phyloP scores from a whole-genome alignment of 176 grass and related monocot species.

The Melocanna baccifera region DNA sequence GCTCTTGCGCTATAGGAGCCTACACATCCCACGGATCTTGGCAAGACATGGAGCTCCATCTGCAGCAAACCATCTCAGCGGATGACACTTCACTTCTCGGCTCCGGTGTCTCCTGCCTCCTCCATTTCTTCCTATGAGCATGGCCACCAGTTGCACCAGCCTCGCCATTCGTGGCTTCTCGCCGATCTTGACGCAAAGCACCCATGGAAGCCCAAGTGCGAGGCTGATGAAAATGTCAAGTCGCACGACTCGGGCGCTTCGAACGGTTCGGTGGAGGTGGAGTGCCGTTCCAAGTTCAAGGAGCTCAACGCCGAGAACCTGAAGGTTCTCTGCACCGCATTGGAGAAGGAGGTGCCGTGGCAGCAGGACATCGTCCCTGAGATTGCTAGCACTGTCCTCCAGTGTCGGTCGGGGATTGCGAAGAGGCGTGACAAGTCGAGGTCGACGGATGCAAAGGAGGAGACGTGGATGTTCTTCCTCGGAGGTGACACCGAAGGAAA shows the following conservation, averaged over 20 bases:
- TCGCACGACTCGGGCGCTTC: slow-evolving; percentile 46
- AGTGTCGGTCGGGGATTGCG: slow-evolving; percentile 75
- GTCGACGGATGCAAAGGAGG: slow-evolving; percentile 55
- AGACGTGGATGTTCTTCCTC: slow-evolving; percentile 89
- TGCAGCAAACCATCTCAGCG: slow-evolving; percentile 37
- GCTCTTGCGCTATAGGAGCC: slow-evolving; percentile 20
- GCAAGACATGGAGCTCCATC: slow-evolving; percentile 62
- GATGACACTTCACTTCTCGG: slow-evolving; percentile 54
- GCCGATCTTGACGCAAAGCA: slow-evolving; percentile 30
- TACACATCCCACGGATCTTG: slow-evolving; percentile 43
- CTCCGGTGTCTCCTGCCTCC: slow-evolving; percentile 46
- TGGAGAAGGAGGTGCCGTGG: slow-evolving; percentile 88
- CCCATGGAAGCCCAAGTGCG: slow-evolving; percentile 51
- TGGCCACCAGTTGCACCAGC: slow-evolving; percentile 10
- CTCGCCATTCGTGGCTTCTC: slow-evolving; percentile 47
- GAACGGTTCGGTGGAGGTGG: slow-evolving; percentile 61
- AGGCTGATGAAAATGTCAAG: slow-evolving; percentile 2
- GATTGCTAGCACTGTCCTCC: slow-evolving; percentile 67
- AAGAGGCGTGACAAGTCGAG: slow-evolving; percentile 51
- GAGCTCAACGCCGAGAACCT: slow-evolving; percentile 91
- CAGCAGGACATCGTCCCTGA: slow-evolving; percentile 77
- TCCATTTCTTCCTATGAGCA: slow-evolving; percentile 57
- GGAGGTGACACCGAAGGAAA: slow-evolving; percentile 68
- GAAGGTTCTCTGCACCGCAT: slow-evolving; percentile 63
- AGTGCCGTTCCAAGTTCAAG: slow-evolving; percentile 73